Percentiles rank a stretch among this genome's conserved stretches.
These are phyloP conservation scores for Acaromyces ingoldii DNA, from an alignment of 1,284 basidiomycete species.

Conservation along the genomic window DNA sequence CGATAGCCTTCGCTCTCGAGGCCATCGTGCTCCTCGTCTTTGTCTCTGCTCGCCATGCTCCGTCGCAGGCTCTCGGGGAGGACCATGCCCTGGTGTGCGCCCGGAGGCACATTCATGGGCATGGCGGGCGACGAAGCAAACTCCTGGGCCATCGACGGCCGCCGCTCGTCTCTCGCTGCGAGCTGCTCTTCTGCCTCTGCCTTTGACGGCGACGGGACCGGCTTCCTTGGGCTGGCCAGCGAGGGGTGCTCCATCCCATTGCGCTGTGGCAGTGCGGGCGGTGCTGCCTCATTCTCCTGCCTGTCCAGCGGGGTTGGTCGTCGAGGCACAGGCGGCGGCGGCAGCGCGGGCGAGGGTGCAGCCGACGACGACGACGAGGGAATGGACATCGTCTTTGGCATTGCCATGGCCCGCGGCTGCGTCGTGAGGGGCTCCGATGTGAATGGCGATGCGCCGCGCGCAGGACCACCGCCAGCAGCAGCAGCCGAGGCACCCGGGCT, in stretches of 20 bases:
- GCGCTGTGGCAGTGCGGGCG: not conserved
- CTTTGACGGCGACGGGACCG: not conserved
- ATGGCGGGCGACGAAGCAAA: not conserved
- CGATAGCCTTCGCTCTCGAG: not conserved
- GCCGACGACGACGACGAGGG: not conserved
- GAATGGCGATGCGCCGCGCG: too few relatives aligned
- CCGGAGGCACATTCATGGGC: not conserved
- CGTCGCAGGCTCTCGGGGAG: constrained; percentile 1
- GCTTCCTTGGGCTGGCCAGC: not conserved
- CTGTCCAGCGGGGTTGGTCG: not conserved
- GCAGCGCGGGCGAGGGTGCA: not conserved
- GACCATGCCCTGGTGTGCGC: constrained; percentile 1
- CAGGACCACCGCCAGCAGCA: too few relatives aligned
- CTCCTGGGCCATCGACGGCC: not conserved
- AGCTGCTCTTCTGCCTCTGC: too few relatives aligned
- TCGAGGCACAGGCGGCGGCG: not conserved
- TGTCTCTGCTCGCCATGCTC: not conserved
- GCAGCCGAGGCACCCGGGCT: too few relatives aligned
- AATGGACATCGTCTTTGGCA: constrained; percentile 5
- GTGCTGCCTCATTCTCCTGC: not conserved
- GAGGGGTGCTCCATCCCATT: not conserved
- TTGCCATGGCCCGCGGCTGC: constrained; percentile 6
- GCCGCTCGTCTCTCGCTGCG: too few relatives aligned
- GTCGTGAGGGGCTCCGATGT: constrained; percentile 1
- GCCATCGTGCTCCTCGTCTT: not conserved